These are phyloP conservation scores for Backusella circina DNA, from an alignment of 192 early-diverging fungal genomes.

Conservation along the genomic window DNA sequence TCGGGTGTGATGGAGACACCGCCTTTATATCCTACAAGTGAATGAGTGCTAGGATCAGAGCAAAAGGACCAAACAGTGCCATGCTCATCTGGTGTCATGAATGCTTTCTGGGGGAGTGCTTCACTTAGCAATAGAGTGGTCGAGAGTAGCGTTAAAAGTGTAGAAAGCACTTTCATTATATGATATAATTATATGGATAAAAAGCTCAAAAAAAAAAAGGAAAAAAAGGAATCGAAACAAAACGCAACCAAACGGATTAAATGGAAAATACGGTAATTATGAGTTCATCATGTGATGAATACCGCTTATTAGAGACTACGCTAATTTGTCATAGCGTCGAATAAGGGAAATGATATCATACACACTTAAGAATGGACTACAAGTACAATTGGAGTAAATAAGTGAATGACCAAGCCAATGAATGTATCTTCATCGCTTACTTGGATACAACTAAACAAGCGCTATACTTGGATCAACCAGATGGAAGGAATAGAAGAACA, in stretches of 20 bases:
- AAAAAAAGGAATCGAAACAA: neutral
- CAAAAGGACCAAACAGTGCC: conserved; percentile 37
- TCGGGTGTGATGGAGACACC: conserved; percentile 32
- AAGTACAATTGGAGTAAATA: no score
- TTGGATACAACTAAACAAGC: no score
- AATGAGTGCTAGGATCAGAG: conserved; percentile 24
- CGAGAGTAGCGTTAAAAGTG: neutral
- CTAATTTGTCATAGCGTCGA: neutral
- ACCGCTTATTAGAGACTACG: neutral
- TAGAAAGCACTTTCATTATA: neutral
- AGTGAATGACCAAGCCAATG: no score
- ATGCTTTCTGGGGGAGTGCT: conserved; percentile 1
- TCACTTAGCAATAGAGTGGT: neutral
- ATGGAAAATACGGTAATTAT: neutral
- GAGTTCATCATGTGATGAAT: neutral
- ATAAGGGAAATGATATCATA: neutral
- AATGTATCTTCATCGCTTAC: no score
- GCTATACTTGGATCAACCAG: no score
- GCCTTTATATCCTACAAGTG: conserved; percentile 28
- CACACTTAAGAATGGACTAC: no score
- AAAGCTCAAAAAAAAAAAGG: neutral
- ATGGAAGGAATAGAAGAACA: neutral
- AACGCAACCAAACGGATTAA: neutral
- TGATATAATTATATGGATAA: neutral
- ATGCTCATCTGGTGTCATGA: conserved; percentile 28